Evolutionary conservation across 2,329 filamentous ascomycete species (phyloP), one percentile per base, ranked within the genome.

Genomic region (Beauveria australis): DNA sequence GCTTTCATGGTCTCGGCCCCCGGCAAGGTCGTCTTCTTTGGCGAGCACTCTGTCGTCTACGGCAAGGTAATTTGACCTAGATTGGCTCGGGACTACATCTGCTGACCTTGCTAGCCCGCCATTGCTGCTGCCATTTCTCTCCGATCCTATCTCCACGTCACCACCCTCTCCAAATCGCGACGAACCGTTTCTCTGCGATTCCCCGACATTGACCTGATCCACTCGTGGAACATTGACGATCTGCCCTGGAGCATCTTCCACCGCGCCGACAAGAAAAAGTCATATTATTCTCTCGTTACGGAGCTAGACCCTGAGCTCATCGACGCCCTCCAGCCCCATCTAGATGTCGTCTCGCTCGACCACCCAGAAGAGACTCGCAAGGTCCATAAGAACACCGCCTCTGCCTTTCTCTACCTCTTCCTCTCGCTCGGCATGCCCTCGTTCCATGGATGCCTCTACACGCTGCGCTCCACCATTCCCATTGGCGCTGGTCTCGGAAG

Each of bases 1-100:
- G 80, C 92, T 63, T 99, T 99, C 73, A 96, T 99, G 90, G 92
- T 97, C 61, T 97, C 94, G 18, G 93, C 95, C 2, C 94, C 94
- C 0, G 95, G 93, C 65, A 99, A 99, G 74, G 94, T 97, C 71
- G 99, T 99, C 73, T 91, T 97, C 58, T 97, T 93, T 76, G 94
- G 94, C 66, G 94, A 99, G 74, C 94, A 99, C 77, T 89, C 94
- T 2, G 94, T 97, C n/a, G 94, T 99, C 22, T 86, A 99, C 71
- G 92, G 92, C 71, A 97, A 97, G 84, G 89, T 90, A 77, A 60
- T 76, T 49, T 7, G 3, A 24, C 12, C 12, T 5, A 14, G 41
- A 19, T 12, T 10, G 6, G 0, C 9, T 18, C 19, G 26, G 3
- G 4, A 51, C 44, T 43, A 12, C 33, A 49, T 9, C 5, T 28